A percentile compares a stretch with the other conserved stretches of the same genome.
Conservation (phyloP, 306 rosid species). For the Morella rubra region DNA sequence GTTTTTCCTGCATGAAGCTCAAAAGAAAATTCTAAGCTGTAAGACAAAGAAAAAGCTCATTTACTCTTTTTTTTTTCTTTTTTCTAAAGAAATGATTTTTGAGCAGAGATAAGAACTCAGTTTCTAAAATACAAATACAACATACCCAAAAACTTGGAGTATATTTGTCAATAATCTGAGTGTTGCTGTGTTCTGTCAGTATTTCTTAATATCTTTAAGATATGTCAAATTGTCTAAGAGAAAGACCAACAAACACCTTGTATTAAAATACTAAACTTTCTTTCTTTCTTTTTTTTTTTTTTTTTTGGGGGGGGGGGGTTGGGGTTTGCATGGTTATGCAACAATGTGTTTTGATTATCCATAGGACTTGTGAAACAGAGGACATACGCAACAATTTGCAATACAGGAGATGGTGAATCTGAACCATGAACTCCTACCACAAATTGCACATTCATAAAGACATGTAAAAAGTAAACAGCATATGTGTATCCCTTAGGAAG, state of each 20-base stretch:
- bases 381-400: background rate
- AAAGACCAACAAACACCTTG: no score
- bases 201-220: background rate
- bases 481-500: background rate
- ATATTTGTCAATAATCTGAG: background rate
- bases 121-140: background rate
- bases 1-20: slow-evolving; percentile 67
- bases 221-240: background rate
- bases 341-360: background rate
- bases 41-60: background rate
- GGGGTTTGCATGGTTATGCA: no score
- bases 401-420: background rate
- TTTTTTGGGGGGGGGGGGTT: no score
- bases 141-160: background rate
- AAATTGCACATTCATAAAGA: background rate
- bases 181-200: background rate
- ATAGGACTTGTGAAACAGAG: background rate
- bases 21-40: slow-evolving; percentile 14
- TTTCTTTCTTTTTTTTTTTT: no score
- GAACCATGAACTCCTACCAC: background rate
- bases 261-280: no score
- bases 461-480: background rate
- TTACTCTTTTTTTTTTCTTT: background rate
- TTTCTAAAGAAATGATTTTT: background rate
- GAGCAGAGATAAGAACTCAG: background rate